Percentiles rank a stretch among this genome's conserved stretches.
phyloP scores from a whole-genome alignment of 192 early-diverging fungal genomes.

The Fimicolochytrium jonesii region DNA sequence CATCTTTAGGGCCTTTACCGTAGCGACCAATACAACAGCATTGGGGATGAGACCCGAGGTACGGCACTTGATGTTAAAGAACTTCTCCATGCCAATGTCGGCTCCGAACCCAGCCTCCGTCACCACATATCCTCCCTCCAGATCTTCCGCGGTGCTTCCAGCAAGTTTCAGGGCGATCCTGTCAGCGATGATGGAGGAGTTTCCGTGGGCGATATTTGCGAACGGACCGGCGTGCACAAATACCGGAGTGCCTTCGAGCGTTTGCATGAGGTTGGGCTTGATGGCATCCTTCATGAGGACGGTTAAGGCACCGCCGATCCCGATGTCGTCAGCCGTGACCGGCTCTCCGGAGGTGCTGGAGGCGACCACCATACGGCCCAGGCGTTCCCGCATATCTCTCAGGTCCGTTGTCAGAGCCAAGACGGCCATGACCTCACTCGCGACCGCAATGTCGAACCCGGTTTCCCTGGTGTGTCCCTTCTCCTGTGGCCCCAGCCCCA shows the following conservation, averaged over 20 bases:
- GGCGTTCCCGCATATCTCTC: conserved; percentile 85
- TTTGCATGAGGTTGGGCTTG: conserved; percentile 98
- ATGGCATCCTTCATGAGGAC: conserved; percentile 99
- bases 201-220: conserved; percentile 99
- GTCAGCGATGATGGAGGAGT: conserved; percentile 95
- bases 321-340: conserved; percentile 94
- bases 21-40: conserved; percentile 90
- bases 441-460: conserved; percentile 98
- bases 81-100: conserved; percentile 99
- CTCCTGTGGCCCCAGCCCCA: conserved; percentile 86
- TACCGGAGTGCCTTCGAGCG: conserved; percentile 97
- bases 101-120: conserved; percentile 99
- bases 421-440: conserved; percentile 97
- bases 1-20: conserved; percentile 92
- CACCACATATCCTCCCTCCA: conserved; percentile 75
- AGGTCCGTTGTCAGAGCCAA: conserved; percentile 88
- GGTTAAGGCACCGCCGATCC: conserved; percentile 89
- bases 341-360: conserved; percentile 73
- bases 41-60: conserved; percentile 81
- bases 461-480: conserved; percentile 81
- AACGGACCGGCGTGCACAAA: conserved; percentile 99
- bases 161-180: conserved; percentile 90
- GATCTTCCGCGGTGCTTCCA: conserved; percentile 58
- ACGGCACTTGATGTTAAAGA: conserved; percentile 98
- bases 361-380: conserved; percentile 95